These are phyloP conservation scores for Solanum bulbocastanum DNA, from an alignment of 257 asterid genomes.

Conservation along the genomic window DNA sequence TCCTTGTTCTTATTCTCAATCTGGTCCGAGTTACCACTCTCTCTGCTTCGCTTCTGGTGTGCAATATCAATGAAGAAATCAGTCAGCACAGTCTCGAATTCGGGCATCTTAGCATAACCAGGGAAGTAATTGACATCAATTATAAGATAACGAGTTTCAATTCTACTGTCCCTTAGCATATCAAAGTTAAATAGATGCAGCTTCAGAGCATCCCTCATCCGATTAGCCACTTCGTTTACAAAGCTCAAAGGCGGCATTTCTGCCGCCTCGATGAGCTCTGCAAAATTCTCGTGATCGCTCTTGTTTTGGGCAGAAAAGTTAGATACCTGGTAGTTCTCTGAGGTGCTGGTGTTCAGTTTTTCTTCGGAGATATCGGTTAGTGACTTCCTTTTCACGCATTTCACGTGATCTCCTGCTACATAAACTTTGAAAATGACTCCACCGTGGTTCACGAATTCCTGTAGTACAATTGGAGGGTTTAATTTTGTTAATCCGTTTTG, in stretches of 20 bases:
- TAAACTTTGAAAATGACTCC: conserved; percentile 80
- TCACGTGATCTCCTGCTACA: conserved; percentile 54
- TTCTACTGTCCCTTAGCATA: conserved; percentile 49
- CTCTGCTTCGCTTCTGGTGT: conserved; percentile 1
- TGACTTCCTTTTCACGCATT: conserved; percentile 59
- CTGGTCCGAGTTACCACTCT: neutral
- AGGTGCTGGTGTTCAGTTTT: neutral
- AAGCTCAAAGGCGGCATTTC: conserved; percentile 51
- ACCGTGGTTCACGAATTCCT: conserved; percentile 84
- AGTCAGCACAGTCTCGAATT: conserved; percentile 44
- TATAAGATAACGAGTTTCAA: conserved; percentile 42
- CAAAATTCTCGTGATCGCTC: conserved; percentile 11
- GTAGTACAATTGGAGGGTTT: conserved; percentile 54
- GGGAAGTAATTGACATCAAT: conserved; percentile 85
- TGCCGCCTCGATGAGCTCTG: conserved; percentile 25
- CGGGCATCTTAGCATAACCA: conserved; percentile 68
- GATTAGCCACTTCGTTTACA: conserved; percentile 45
- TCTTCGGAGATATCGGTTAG: conserved; percentile 40
- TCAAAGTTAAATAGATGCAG: conserved; percentile 76
- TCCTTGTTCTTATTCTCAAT: neutral
- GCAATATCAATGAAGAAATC: conserved; percentile 54
- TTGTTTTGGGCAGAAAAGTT: conserved; percentile 28
- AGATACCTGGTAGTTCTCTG: conserved; percentile 55
- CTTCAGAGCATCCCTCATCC: conserved; percentile 42
- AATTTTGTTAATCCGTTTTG: conserved; percentile 38